Conservation (phyloP, 805 yeast genomes). For the Danielia reshetovae region DNA sequence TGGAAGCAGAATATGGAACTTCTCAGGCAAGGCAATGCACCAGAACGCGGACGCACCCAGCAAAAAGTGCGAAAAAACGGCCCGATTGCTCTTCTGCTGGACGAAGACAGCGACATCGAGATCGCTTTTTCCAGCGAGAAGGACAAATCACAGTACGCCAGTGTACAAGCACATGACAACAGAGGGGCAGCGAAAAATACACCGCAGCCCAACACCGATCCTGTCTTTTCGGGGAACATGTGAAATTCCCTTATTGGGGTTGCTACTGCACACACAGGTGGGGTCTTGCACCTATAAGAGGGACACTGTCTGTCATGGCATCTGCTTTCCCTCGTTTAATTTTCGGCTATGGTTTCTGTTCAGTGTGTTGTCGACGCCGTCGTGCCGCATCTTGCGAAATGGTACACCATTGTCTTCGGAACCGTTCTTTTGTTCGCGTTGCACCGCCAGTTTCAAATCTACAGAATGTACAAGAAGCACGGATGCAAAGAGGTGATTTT, state of each 20-base stretch:
- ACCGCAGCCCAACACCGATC: too few relatives aligned
- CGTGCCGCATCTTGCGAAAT: slow-evolving; percentile 8
- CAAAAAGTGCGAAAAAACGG: background rate
- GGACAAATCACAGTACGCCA: slow-evolving; percentile 17
- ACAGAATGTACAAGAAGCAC: slow-evolving; percentile 9
- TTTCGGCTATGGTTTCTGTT: background rate
- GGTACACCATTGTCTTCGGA: slow-evolving; percentile 9
- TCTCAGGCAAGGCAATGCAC: background rate
- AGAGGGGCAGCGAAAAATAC: too few relatives aligned
- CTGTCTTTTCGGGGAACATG: too few relatives aligned
- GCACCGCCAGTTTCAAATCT: slow-evolving; percentile 8
- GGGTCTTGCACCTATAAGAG: background rate
- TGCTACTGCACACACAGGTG: background rate
- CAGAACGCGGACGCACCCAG: too few relatives aligned
- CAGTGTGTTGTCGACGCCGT: slow-evolving; percentile 1
- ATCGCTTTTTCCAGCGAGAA: slow-evolving; percentile 27
- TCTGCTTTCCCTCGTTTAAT: background rate
- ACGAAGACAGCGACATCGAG: slow-evolving; percentile 26
- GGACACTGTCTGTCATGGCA: slow-evolving; percentile 1
- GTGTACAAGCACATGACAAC: too few relatives aligned
- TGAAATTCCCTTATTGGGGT: background rate
- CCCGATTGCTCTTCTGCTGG: slow-evolving; percentile 1
- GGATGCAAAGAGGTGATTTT: slow-evolving; percentile 10
- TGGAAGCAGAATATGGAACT: slow-evolving; percentile 21
- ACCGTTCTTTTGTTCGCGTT: slow-evolving; percentile 8